Evolutionary conservation across 192 early-diverging fungal species (phyloP).

Genomic region (Lunasporangiospora selenospora): DNA sequence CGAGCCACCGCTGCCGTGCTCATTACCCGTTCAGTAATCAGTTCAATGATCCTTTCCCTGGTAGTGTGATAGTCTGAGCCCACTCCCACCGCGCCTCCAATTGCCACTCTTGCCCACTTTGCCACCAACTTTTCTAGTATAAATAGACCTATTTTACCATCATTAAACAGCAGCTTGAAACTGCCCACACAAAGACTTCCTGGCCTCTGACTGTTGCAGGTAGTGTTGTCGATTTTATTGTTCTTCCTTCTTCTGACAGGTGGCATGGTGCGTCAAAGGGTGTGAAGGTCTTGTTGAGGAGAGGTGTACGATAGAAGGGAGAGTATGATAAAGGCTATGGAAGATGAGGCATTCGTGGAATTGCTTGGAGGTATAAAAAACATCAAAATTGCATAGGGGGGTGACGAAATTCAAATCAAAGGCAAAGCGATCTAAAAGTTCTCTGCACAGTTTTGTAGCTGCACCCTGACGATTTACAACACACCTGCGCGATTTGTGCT

Average conservation of each 20-base stretch:
- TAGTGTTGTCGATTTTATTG: slow-evolving; percentile 5
- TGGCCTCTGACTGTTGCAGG: no score
- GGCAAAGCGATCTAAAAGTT: slow-evolving; percentile 3
- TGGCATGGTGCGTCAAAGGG: not conserved
- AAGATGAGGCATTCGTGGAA: not conserved
- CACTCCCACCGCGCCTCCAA: no score
- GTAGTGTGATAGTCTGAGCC: no score
- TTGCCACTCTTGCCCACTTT: no score
- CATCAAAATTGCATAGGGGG: slow-evolving; percentile 4
- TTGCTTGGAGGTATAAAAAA: slow-evolving; percentile 1
- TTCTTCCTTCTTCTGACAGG: slow-evolving; percentile 7
- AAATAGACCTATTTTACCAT: no score
- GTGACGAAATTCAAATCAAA: slow-evolving; percentile 2
- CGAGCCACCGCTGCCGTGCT: slow-evolving; percentile 8
- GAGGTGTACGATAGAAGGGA: not conserved
- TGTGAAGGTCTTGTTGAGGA: not conserved
- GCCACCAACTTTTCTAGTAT: no score
- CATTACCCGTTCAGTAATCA: not conserved
- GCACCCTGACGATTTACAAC: slow-evolving; percentile 4
- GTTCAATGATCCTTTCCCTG: slow-evolving; percentile 3
- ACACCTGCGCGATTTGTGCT: slow-evolving; percentile 4
- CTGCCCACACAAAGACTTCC: no score
- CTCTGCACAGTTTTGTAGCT: slow-evolving; percentile 4
- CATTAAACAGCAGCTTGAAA: no score
- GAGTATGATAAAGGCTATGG: no score